These are phyloP conservation scores for Penicillium sp. DNA, from an alignment of 2,329 filamentous ascomycete genomes.

Conservation along the genomic window DNA sequence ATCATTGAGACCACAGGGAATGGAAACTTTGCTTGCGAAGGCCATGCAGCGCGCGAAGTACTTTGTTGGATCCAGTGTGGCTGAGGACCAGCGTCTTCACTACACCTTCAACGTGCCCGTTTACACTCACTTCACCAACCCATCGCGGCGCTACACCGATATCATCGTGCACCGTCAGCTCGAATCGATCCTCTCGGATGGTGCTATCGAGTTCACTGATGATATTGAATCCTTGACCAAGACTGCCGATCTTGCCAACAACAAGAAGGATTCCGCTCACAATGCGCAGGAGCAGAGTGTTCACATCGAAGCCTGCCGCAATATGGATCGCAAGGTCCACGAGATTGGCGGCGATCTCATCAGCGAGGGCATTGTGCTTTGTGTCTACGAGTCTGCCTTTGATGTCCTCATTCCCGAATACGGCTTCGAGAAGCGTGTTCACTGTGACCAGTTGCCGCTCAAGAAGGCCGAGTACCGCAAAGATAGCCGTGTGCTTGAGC, in stretches of 20 bases:
- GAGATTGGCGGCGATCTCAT: constrained; percentile 89
- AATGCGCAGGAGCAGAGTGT: constrained; percentile 98
- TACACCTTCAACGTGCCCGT: constrained; percentile 89
- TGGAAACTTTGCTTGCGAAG: constrained; percentile 95
- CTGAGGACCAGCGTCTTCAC: constrained; percentile 77
- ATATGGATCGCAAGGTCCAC: constrained; percentile 88
- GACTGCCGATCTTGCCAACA: constrained; percentile 94
- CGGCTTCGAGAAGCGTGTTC: constrained; percentile 98
- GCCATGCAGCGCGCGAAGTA: constrained; percentile 97
- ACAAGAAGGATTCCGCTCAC: constrained; percentile 97
- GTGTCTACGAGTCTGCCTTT: constrained; percentile 97
- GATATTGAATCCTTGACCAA: constrained; percentile 86
- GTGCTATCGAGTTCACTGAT: constrained; percentile 80
- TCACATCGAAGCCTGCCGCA: constrained; percentile 94
- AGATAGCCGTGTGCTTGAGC: constrained; percentile 87
- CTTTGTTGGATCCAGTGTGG: constrained; percentile 76
- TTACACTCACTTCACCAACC: constrained; percentile 97
- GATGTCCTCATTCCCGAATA: constrained; percentile 97
- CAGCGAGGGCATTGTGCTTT: constrained; percentile 92
- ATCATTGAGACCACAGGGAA: constrained; percentile 56
- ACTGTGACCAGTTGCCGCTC: constrained; percentile 94
- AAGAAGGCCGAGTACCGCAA: constrained; percentile 99
- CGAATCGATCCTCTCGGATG: constrained; percentile 79
- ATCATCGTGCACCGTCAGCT: constrained; percentile 94
- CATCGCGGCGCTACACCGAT: constrained; percentile 91